Conservation (phyloP, 1,284 basidiomycete species). For the Inonotus obliquus region DNA sequence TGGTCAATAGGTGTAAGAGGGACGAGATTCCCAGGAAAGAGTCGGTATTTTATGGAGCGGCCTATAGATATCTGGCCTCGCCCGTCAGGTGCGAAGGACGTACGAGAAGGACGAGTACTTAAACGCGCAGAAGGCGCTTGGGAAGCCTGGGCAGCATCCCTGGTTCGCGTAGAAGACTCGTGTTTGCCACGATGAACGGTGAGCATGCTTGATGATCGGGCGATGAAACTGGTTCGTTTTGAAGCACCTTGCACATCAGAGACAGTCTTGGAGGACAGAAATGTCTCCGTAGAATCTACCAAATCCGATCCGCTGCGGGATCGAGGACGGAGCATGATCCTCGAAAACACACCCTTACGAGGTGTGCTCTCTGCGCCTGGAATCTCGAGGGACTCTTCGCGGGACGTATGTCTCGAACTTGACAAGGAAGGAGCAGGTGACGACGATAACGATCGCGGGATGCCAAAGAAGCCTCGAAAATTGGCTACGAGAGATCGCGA, state of each 20-base stretch:
- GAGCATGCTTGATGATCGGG: slow-evolving; percentile 7
- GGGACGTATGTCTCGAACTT: slow-evolving; percentile 11
- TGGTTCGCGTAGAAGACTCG: neutral
- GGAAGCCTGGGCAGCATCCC: neutral
- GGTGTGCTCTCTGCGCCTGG: neutral
- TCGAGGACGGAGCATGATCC: slow-evolving; percentile 1
- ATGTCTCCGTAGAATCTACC: neutral
- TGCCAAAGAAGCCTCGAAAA: slow-evolving; percentile 37
- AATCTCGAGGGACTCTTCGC: neutral
- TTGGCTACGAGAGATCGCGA: slow-evolving; percentile 47
- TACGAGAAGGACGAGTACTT: neutral
- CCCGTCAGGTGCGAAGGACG: neutral
- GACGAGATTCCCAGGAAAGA: slow-evolving; percentile 14
- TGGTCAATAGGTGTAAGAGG: slow-evolving; percentile 8
- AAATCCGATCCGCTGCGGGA: slow-evolving; percentile 2
- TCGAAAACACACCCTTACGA: slow-evolving; percentile 2
- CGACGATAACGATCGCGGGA: slow-evolving; percentile 31
- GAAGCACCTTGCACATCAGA: neutral
- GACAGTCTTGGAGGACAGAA: neutral
- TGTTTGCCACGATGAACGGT: neutral
- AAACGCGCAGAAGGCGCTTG: neutral
- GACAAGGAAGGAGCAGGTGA: slow-evolving; percentile 21
- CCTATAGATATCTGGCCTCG: neutral
- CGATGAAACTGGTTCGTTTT: neutral
- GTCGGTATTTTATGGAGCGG: slow-evolving; percentile 9